Evolutionary conservation across 805 yeast genomes (phyloP), one percentile per base, ranked within the genome.

Genomic region (Wickerhamiella alocasiicola): DNA sequence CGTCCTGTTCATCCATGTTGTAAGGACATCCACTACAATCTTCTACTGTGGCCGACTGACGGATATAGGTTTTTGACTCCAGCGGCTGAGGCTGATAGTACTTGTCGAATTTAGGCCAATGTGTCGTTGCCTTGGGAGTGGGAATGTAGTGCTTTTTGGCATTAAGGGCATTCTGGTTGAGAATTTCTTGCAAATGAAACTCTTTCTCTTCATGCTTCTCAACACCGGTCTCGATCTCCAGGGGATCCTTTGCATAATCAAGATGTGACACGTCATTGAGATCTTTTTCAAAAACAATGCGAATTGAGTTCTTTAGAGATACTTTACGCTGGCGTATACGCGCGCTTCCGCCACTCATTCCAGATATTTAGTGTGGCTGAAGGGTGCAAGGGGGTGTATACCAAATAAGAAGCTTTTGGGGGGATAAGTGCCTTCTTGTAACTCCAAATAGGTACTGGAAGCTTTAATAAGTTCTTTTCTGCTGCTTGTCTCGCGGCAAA

Each of bases 131-230:
- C 66, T 84, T 94, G 0, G 98, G 98, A 0, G 98, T 91, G 2
- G 98, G 98, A 51, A 91, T 91, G 59, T 79, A 88, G 32, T 79
- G 78, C 46, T 70, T 70, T 50, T 65, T 63, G 44, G 55, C 64
- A 44, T 74, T 63, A 15, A 81, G 70, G 2, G 78, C 76, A 23
- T 75, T 74, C 11, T 88, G 88, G 60, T 77, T 76, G 49, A 91
- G 78, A 37, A 87, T 95, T 47, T 80, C 83, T 58, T 88, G 94
- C 47, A 91, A 68, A 71, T 91, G 98, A 31, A 82, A 91, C 60
- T 91, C 98, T 47, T 84, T 94, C 61, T 91, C 98, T 61, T 91
- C 98, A 50, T 81, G 84, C 58, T 91, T 91, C 55, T 91, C 98
- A 31, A 91, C 98, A 62, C 98, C 98, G 5, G 97, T 88, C 54